Conservation (phyloP, 176 grass and related monocot genomes). For the Hsuehochloa calcarea region DNA sequence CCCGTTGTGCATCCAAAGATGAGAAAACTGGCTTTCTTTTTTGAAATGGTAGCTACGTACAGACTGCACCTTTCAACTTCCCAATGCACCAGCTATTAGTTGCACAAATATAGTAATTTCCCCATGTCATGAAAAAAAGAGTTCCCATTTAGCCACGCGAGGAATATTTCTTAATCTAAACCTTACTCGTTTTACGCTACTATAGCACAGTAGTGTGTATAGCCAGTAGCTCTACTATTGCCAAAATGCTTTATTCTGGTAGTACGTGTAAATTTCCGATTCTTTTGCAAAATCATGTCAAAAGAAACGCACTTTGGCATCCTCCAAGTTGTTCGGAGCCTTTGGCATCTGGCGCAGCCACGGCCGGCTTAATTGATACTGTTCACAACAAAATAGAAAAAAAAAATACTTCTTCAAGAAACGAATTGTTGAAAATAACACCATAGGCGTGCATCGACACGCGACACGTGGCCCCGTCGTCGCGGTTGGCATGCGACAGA, state of each 20-base stretch:
- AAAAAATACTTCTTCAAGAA: rapidly evolving
- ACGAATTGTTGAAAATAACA: no score
- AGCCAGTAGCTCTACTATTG: no score
- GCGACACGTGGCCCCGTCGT: no score
- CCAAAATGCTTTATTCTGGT: background rate
- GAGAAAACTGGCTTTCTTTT: no score
- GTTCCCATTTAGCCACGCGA: background rate
- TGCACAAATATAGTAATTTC: background rate
- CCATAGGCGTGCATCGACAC: no score
- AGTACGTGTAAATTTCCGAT: background rate
- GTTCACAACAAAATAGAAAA: no score
- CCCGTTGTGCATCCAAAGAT: no score
- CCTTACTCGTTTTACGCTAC: background rate
- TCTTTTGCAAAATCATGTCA: background rate
- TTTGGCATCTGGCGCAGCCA: background rate
- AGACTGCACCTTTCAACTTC: background rate
- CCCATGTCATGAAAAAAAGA: background rate
- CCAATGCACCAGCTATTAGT: background rate
- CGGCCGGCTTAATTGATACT: no score
- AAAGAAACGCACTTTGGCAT: background rate
- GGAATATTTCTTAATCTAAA: background rate
- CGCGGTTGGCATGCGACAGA: no score
- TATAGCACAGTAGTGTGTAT: background rate
- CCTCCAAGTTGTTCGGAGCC: background rate
- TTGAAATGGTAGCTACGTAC: background rate